phyloP scores from a whole-genome alignment of 78 protist species.

The Dictyostelium purpureum region DNA sequence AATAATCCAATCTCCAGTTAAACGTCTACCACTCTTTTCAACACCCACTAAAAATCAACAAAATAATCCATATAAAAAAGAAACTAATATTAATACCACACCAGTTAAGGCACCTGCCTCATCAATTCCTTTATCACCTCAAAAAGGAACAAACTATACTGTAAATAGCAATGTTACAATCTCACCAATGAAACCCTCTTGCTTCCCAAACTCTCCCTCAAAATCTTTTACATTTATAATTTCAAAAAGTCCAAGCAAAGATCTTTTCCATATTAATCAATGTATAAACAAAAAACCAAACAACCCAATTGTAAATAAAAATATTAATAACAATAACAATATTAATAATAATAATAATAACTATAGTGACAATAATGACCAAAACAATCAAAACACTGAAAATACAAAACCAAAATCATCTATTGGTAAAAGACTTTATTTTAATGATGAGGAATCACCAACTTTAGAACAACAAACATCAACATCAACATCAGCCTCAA shows the following conservation, averaged over 20 bases:
- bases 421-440: slow-evolving; percentile 6
- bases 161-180: slow-evolving; percentile 8
- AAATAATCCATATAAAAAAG: background rate
- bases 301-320: background rate
- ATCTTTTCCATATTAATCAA: slow-evolving; percentile 11
- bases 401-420: background rate
- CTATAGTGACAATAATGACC: background rate
- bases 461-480: too few species aligned
- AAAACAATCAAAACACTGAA: background rate
- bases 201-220: background rate
- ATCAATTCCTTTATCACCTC: background rate
- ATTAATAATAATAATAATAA: background rate
- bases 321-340: background rate
- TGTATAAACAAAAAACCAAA: background rate
- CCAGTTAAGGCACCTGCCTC: background rate
- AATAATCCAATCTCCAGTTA: too few species aligned
- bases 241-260: slow-evolving; percentile 51
- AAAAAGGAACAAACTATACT: background rate
- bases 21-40: background rate
- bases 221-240: slow-evolving; percentile 4
- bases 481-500: background rate
- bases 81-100: background rate
- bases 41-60: background rate
- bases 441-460: background rate
- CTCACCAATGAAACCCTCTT: slow-evolving; percentile 7